Evolutionary conservation across 495 filamentous ascomycete genomes (phyloP).

Genomic region (Letharia columbiana): DNA sequence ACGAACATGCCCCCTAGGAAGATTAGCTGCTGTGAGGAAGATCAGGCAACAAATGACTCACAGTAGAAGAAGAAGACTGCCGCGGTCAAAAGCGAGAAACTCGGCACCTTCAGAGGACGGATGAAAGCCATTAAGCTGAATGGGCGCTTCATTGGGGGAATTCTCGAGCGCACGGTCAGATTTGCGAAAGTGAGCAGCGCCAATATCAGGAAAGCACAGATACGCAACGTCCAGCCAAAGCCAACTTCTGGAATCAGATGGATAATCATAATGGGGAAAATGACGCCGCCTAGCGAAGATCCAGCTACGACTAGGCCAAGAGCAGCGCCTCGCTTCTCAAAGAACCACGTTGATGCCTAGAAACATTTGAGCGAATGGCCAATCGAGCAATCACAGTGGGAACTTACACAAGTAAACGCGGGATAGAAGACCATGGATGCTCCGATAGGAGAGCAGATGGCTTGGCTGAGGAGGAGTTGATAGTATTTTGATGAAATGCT

Average conservation of each 20-base stretch:
- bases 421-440: conserved; percentile 26
- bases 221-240: conserved; percentile 45
- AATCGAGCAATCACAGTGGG: background rate
- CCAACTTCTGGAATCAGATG: conserved; percentile 34
- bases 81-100: conserved; percentile 45
- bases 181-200: conserved; percentile 51
- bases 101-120: conserved; percentile 46
- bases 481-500: conserved; percentile 38
- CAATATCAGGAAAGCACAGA: conserved; percentile 42
- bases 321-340: conserved; percentile 18
- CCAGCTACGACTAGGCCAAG: conserved; percentile 25
- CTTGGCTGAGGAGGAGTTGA: conserved; percentile 39
- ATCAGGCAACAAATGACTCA: background rate
- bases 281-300: conserved; percentile 47
- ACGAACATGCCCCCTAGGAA: conserved; percentile 38
- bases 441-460: conserved; percentile 35
- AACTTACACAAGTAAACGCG: conserved; percentile 16
- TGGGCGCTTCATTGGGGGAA: conserved; percentile 37
- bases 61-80: conserved; percentile 37
- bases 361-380: background rate
- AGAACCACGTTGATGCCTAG: conserved; percentile 21
- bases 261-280: conserved; percentile 42
- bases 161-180: conserved; percentile 48
- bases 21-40: background rate
- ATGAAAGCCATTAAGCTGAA: conserved; percentile 28